Conservation (phyloP, 108 stramenopile species). For the Mayamaea pseudoterrestris region DNA sequence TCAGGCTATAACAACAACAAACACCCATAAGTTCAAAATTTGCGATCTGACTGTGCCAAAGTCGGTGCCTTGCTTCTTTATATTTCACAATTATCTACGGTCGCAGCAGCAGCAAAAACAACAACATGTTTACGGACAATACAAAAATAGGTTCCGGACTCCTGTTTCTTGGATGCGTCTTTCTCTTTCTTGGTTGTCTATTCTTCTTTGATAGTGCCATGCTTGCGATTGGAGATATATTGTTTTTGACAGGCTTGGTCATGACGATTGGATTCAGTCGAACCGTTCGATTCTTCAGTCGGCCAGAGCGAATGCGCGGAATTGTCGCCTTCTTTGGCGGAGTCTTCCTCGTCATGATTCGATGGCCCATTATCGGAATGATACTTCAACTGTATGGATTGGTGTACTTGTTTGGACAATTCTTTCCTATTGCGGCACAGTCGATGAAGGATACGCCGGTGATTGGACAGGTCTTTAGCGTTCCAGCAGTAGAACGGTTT, state of each 20-base stretch:
- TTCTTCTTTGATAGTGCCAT: slow-evolving; percentile 86
- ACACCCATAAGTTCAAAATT: not conserved
- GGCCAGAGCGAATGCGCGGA: slow-evolving; percentile 70
- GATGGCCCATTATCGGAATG: slow-evolving; percentile 85
- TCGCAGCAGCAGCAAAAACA: no score
- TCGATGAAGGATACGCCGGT: slow-evolving; percentile 74
- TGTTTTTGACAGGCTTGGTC: slow-evolving; percentile 74
- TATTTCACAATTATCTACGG: not conserved
- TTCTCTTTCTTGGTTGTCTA: slow-evolving; percentile 73
- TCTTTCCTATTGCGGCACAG: slow-evolving; percentile 83
- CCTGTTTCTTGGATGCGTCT: slow-evolving; percentile 40
- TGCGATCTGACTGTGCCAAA: not conserved
- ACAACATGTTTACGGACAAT: slow-evolving; percentile 72
- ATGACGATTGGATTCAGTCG: slow-evolving; percentile 72
- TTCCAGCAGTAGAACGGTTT: slow-evolving; percentile 62
- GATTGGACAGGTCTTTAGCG: slow-evolving; percentile 53
- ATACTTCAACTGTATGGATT: slow-evolving; percentile 72
- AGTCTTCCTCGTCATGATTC: slow-evolving; percentile 58
- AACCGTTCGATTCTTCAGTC: slow-evolving; percentile 77
- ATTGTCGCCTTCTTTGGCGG: slow-evolving; percentile 85
- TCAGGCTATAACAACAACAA: not conserved
- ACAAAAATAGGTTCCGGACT: slow-evolving; percentile 81
- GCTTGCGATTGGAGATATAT: slow-evolving; percentile 76
- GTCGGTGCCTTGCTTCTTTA: no score
- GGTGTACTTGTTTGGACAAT: slow-evolving; percentile 84